Conservation (phyloP, 106 monocot species). For the Dactylorhiza incarnata region DNA sequence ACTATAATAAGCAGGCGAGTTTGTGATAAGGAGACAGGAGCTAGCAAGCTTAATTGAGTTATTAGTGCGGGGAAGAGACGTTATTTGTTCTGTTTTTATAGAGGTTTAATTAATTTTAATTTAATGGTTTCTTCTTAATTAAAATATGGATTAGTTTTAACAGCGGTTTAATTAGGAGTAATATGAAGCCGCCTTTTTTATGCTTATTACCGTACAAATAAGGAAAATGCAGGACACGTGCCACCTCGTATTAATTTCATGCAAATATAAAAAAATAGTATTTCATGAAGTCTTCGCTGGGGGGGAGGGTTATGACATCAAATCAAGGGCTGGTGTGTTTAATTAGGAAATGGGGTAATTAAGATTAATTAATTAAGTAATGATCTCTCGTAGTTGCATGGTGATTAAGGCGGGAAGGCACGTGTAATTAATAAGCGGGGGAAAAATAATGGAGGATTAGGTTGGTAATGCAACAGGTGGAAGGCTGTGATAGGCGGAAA, state of each 20-base stretch:
- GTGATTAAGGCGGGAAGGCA: too few relatives aligned
- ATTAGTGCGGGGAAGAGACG: not conserved
- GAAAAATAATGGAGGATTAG: too few relatives aligned
- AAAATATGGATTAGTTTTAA: not conserved
- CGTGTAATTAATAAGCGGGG: too few relatives aligned
- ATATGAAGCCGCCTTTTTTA: not conserved
- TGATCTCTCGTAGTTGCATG: not conserved
- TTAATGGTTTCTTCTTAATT: too few relatives aligned
- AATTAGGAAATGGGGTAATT: not conserved
- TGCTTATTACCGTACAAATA: too few relatives aligned
- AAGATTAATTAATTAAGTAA: not conserved
- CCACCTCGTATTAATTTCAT: not conserved
- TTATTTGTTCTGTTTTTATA: slow-evolving; percentile 5
- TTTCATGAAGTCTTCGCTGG: not conserved
- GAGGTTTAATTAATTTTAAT: too few relatives aligned
- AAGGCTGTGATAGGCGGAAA: not conserved
- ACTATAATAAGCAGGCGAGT: not conserved
- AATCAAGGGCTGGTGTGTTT: not conserved
- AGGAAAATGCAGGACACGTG: not conserved
- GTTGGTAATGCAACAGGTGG: not conserved
- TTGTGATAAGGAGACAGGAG: too few relatives aligned
- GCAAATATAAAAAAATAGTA: not conserved
- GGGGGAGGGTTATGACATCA: not conserved
- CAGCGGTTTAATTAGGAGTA: not conserved
- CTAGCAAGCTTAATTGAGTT: too few relatives aligned